Evolutionary conservation across 345 rosid genomes (phyloP).

Genomic region (Laguncularia racemosa): DNA sequence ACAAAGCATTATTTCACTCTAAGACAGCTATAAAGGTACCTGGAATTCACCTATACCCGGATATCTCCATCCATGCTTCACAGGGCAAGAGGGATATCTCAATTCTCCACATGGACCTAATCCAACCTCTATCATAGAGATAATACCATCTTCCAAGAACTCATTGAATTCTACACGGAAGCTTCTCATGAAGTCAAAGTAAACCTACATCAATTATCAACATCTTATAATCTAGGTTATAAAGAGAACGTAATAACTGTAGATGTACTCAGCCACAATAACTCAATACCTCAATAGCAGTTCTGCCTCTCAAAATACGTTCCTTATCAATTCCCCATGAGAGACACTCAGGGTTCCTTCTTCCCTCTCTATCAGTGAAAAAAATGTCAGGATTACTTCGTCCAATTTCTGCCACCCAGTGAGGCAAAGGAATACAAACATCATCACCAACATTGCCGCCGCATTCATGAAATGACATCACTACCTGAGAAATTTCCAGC

Average conservation of each 20-base stretch:
- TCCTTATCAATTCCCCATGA: constrained; percentile 98
- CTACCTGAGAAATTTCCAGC: constrained; percentile 51
- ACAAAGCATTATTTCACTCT: too few relatives aligned
- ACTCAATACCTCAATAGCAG: constrained; percentile 80
- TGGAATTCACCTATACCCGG: constrained; percentile 98
- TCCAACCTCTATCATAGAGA: constrained; percentile 86
- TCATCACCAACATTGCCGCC: constrained; percentile 98
- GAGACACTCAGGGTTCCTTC: constrained; percentile 93
- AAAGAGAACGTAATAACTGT: background rate
- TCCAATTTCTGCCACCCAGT: constrained; percentile 96
- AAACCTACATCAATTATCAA: constrained; percentile 48
- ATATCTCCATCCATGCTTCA: constrained; percentile 97
- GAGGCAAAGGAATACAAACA: constrained; percentile 94
- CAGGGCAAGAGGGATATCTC: constrained; percentile 88
- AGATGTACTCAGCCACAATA: background rate
- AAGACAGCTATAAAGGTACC: constrained; percentile 29
- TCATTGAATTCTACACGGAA: constrained; percentile 82
- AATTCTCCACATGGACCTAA: constrained; percentile 97
- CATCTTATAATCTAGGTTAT: background rate
- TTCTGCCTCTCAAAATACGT: constrained; percentile 81
- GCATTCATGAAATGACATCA: constrained; percentile 98
- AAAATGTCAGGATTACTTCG: constrained; percentile 84
- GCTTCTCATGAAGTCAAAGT: constrained; percentile 97
- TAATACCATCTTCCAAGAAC: constrained; percentile 54
- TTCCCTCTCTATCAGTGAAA: constrained; percentile 97